A percentile compares a stretch with the other conserved stretches of the same genome.
These are phyloP conservation scores for Domatiomyces catenatus DNA, from an alignment of 2,329 filamentous ascomycete genomes.

Conservation along the genomic window DNA sequence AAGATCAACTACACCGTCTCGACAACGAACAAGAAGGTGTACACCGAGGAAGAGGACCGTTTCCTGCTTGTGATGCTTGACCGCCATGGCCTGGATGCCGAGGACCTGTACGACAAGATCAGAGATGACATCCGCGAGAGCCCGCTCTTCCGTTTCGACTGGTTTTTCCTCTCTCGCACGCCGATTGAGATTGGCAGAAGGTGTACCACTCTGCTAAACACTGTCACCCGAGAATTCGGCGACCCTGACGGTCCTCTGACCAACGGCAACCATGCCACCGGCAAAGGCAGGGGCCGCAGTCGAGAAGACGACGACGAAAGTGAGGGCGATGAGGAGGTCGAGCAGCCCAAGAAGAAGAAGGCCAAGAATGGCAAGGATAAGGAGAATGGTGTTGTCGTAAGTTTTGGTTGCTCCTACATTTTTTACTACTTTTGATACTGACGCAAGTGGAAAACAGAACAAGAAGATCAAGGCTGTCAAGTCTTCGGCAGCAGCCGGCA, in stretches of 20 bases:
- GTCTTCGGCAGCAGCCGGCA: constrained; percentile 28
- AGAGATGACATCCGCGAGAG: constrained; percentile 94
- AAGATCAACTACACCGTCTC: constrained; percentile 98
- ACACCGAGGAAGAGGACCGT: constrained; percentile 93
- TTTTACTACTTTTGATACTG: constrained; percentile 2
- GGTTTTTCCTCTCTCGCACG: constrained; percentile 95
- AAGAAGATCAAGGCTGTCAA: constrained; percentile 87
- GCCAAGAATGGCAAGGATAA: constrained; percentile 45
- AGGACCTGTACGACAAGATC: constrained; percentile 80
- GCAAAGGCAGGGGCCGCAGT: constrained; percentile 47
- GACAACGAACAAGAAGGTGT: constrained; percentile 99
- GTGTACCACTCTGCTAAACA: constrained; percentile 86
- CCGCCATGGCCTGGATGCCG: constrained; percentile 78
- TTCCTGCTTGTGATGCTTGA: constrained; percentile 90
- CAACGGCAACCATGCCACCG: constrained; percentile 44
- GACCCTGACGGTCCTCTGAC: constrained; percentile 37
- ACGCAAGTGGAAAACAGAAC: constrained; percentile 46
- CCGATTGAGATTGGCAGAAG: constrained; percentile 82
- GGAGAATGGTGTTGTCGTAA: constrained; percentile 57
- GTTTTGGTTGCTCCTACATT: constrained; percentile 18
- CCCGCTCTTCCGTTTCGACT: constrained; percentile 92
- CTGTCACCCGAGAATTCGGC: constrained; percentile 89
- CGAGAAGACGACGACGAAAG: constrained; percentile 66
- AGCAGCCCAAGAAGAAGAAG: constrained; percentile 88
- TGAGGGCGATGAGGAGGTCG: constrained; percentile 65